These are phyloP conservation scores for Wakefieldia striispora DNA, from an alignment of 768 basidiomycete genomes.

Conservation along the genomic window DNA sequence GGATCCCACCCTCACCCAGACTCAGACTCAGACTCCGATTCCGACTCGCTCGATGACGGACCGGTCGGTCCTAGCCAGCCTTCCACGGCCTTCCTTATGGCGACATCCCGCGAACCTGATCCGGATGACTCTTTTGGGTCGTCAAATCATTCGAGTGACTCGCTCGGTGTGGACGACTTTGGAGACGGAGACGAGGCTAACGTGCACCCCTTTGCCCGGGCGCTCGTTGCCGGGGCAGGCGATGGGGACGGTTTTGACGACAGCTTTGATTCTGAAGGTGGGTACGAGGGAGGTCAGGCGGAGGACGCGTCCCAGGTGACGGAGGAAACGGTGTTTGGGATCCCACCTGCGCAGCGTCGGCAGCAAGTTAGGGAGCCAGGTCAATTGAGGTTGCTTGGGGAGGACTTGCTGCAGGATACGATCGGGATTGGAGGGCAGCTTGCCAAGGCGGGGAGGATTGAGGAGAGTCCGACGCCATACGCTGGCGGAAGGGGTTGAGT, in stretches of 20 bases:
- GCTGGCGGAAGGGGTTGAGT: slow-evolving; percentile 24
- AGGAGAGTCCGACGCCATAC: slow-evolving; percentile 68
- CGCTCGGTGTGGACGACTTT: slow-evolving; percentile 43
- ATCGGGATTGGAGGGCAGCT: slow-evolving; percentile 57
- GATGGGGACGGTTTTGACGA: slow-evolving; percentile 52
- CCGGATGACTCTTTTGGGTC: slow-evolving; percentile 37
- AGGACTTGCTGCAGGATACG: slow-evolving; percentile 61
- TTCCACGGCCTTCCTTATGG: slow-evolving; percentile 71
- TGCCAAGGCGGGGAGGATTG: slow-evolving; percentile 45
- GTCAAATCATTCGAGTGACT: slow-evolving; percentile 59
- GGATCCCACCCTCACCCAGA: slow-evolving; percentile 8
- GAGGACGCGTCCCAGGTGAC: slow-evolving; percentile 28
- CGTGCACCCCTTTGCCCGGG: slow-evolving; percentile 60
- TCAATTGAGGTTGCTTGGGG: slow-evolving; percentile 57
- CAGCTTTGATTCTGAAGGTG: slow-evolving; percentile 46
- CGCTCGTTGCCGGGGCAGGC: slow-evolving; percentile 26
- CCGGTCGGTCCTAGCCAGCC: slow-evolving; percentile 61
- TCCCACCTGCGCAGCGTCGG: slow-evolving; percentile 49
- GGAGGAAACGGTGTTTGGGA: slow-evolving; percentile 74
- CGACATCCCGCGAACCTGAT: slow-evolving; percentile 35
- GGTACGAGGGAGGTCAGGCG: slow-evolving; percentile 19
- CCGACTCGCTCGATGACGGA: slow-evolving; percentile 55
- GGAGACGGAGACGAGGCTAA: slow-evolving; percentile 39
- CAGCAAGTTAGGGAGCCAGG: slow-evolving; percentile 25
- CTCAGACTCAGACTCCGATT: slow-evolving; percentile 49